Conservation (phyloP, 257 asterid genomes). For the Penstemon eatonii region DNA sequence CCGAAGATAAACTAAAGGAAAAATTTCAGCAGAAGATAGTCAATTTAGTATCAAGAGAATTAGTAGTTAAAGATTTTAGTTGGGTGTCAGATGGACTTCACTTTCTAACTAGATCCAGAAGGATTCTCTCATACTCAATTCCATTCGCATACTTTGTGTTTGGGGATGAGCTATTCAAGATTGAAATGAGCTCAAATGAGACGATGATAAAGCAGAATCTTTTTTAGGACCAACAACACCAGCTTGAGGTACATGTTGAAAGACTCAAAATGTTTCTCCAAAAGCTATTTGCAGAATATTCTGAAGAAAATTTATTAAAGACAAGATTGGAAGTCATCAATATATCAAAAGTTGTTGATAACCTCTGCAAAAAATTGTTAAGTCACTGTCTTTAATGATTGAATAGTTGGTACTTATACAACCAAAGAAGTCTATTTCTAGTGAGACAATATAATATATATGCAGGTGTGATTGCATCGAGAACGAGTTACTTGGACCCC, state of each 20-base stretch:
- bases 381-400: conserved; percentile 20
- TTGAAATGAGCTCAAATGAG: conserved; percentile 39
- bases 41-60: conserved; percentile 29
- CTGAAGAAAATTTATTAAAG: conserved; percentile 23
- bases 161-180: conserved; percentile 42
- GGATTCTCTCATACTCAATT: conserved; percentile 43
- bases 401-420: not conserved
- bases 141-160: conserved; percentile 62
- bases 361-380: conserved; percentile 46
- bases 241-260: conserved; percentile 53
- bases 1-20: conserved; percentile 37
- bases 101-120: conserved; percentile 48
- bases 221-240: conserved; percentile 66
- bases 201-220: conserved; percentile 54
- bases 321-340: conserved; percentile 33
- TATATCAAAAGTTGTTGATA: conserved; percentile 37
- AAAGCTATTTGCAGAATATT: conserved; percentile 36
- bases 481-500: conserved; percentile 44
- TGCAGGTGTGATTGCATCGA: conserved; percentile 63
- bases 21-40: conserved; percentile 31
- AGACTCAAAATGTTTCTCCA: conserved; percentile 47
- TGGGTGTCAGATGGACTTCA: conserved; percentile 46
- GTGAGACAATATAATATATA: not conserved
- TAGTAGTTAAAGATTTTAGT: conserved; percentile 35
- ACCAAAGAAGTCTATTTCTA: not conserved